Evolutionary conservation across 352 stramenopile species (phyloP).

Genomic region (Peronospora farinosa): DNA sequence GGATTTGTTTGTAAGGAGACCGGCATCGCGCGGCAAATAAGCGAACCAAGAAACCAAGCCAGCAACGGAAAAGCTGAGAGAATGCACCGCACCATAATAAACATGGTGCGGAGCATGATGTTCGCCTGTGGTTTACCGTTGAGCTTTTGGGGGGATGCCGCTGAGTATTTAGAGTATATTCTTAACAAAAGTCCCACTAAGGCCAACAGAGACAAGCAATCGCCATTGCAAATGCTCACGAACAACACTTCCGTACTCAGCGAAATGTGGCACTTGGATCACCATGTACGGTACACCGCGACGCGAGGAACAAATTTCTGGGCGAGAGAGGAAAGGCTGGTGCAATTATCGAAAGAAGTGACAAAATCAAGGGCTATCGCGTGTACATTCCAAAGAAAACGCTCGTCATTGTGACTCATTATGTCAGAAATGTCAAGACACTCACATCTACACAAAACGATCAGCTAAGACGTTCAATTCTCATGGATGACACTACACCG

Average conservation of each 20-base stretch:
- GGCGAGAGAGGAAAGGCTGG: not conserved
- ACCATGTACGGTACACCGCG: not conserved
- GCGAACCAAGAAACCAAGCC: not conserved
- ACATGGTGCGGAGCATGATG: slow-evolving; percentile 30
- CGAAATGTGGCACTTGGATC: slow-evolving; percentile 2
- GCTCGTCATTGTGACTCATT: not conserved
- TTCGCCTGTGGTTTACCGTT: slow-evolving; percentile 21
- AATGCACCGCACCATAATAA: slow-evolving; percentile 32
- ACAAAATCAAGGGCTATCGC: not conserved
- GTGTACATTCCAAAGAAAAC: not conserved
- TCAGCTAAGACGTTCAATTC: too few relatives aligned
- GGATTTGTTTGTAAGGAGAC: not conserved
- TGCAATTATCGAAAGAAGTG: not conserved
- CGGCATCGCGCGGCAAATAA: not conserved
- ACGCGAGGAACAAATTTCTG: not conserved
- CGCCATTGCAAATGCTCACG: slow-evolving; percentile 11
- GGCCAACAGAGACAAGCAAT: slow-evolving; percentile 9
- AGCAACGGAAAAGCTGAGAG: slow-evolving; percentile 26
- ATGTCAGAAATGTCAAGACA: not conserved
- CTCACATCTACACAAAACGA: not conserved
- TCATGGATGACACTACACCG: too few relatives aligned
- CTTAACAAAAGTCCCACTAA: slow-evolving; percentile 24
- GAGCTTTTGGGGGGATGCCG: slow-evolving; percentile 22
- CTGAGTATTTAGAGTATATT: slow-evolving; percentile 22
- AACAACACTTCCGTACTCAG: not conserved